Evolutionary conservation across 108 stramenopile genomes (phyloP).

Genomic region (Cylindrotheca fusiformis): DNA sequence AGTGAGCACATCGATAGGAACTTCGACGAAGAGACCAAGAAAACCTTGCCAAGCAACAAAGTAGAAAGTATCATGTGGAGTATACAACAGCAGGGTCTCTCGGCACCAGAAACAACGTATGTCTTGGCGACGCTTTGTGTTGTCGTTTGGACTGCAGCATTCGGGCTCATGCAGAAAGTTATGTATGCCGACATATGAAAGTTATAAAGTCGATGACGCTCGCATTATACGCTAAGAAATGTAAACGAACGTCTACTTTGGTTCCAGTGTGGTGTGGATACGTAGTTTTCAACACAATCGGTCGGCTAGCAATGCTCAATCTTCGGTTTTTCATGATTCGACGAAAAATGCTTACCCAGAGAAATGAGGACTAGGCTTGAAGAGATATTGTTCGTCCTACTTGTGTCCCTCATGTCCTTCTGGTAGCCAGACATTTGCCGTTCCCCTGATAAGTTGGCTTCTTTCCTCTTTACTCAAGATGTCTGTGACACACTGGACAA

Average conservation of each 20-base stretch:
- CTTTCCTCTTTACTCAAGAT: slow-evolving; percentile 20
- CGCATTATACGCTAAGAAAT: too few species aligned
- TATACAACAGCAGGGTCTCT: slow-evolving; percentile 8
- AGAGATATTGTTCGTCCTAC: too few species aligned
- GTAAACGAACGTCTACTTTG: too few species aligned
- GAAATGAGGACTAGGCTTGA: too few species aligned
- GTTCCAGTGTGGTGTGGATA: too few species aligned
- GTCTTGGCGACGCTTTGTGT: slow-evolving; percentile 9
- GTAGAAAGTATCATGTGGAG: slow-evolving; percentile 13
- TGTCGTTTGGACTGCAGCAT: slow-evolving; percentile 11
- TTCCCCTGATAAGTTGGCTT: slow-evolving; percentile 8
- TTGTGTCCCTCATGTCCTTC: slow-evolving; percentile 16
- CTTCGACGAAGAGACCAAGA: slow-evolving; percentile 5
- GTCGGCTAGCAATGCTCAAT: too few species aligned
- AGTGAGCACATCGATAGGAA: slow-evolving; percentile 5
- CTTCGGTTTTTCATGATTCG: too few species aligned
- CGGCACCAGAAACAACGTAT: slow-evolving; percentile 10
- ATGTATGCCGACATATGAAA: slow-evolving; percentile 12
- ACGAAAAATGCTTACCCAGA: too few species aligned
- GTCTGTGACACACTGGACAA: slow-evolving; percentile 58
- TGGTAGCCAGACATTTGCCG: slow-evolving; percentile 34
- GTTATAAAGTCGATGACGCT: not conserved
- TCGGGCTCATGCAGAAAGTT: slow-evolving; percentile 10
- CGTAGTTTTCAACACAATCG: too few species aligned
- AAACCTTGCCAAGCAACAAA: slow-evolving; percentile 13